Base-by-base conservation (phyloP, 768 basidiomycete genomes). In the Hortiboletus campestris region DNA sequence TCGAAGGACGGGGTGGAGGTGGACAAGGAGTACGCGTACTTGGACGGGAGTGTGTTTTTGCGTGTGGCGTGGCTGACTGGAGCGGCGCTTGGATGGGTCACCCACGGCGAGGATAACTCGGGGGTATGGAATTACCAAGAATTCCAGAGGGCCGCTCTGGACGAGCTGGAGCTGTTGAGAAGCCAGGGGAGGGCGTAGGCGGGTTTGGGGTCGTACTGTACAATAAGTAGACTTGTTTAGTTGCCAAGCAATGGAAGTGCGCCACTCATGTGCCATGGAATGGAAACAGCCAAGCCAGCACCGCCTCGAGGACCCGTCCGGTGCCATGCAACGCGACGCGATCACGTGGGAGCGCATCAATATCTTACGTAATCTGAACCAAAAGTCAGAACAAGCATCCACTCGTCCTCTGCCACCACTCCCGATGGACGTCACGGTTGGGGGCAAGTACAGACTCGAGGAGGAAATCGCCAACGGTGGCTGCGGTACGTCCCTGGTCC, bases 391-490 rank as follows among this genome's bases (percentile, higher is more conserved):
- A 25, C 48, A 40, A 48, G 49, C 49, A 49, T 34, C 2, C n/a
- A n/a, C 47, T 62, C 45, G 39, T 42, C 50, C 53, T 61, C 61
- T 54, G 56, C 63, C 61, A 59, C 59, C 42, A 55, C 41, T 12
- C 46, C 29, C 16, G 51, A 73, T 75, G 70, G 72, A 70, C 20
- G 64, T 70, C 53, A 80, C 77, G 19, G 86, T 90, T 62, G 89
- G 85, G 51, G 88, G 88, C 43, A 89, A 89, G 66, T 90, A 90
- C 71, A 80, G 83, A 56, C 76, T 90, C 36, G 88, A 88, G 67
- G 85, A 89, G 64, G 88, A 89, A 72, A 86, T 91, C 62, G 89
- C 86, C 16, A 87, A 84, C 59, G 89, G 89, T 22, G 89, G 89
- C 28, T 91, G 89, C 70, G 88, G 88, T 89, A 19, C 6, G 60